phyloP scores from a whole-genome alignment of 192 early-diverging fungal genomes.

The Linnemannia exigua region DNA sequence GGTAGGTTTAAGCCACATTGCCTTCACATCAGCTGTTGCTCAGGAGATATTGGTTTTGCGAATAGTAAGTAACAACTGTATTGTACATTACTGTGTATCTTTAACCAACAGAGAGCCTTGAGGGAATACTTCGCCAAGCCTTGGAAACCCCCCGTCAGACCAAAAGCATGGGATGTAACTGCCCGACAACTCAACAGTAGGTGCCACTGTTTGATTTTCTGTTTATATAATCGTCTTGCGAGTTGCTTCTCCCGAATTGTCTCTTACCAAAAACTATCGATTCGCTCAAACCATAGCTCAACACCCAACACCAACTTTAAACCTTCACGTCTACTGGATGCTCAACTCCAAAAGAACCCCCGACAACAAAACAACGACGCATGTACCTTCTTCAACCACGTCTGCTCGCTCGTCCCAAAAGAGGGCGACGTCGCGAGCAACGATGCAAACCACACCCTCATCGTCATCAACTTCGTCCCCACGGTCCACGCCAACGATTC shows the following conservation, averaged over 20 bases:
- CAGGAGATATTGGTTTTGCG: neutral
- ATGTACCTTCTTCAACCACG: neutral
- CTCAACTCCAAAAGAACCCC: neutral
- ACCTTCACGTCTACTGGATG: neutral
- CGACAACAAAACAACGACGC: neutral
- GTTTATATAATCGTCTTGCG: neutral
- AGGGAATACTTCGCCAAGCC: conserved; percentile 7
- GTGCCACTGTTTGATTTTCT: neutral
- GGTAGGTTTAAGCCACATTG: neutral
- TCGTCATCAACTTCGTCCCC: neutral
- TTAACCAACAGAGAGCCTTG: neutral
- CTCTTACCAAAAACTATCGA: neutral
- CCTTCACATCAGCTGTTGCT: neutral
- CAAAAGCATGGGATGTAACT: conserved; percentile 8
- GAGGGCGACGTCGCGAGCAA: neutral
- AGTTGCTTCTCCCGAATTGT: neutral
- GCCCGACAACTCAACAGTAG: neutral
- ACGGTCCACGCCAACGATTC: neutral
- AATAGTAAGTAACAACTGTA: neutral
- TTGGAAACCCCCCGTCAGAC: neutral
- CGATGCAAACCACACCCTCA: neutral
- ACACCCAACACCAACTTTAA: neutral
- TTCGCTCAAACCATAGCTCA: neutral
- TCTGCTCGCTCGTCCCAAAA: neutral
- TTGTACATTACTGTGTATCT: neutral